These are phyloP conservation scores for Furcasterigmium sp. DNA, from an alignment of 2,329 filamentous ascomycete species.

Conservation along the genomic window DNA sequence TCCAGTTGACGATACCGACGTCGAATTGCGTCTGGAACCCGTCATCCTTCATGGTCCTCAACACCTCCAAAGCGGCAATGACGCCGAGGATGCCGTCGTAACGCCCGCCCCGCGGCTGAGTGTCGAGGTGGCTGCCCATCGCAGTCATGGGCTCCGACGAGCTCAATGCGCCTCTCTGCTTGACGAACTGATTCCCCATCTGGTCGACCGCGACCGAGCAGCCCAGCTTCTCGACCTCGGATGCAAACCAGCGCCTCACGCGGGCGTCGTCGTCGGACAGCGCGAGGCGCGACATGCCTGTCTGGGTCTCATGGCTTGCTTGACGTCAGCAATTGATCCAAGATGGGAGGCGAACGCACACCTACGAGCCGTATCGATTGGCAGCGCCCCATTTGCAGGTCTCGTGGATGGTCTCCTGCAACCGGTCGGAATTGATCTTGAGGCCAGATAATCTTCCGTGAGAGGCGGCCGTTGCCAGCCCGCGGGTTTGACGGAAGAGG, in stretches of 20 bases:
- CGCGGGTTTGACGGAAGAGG: not conserved
- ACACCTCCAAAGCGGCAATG: constrained; percentile 66
- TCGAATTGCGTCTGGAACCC: constrained; percentile 64
- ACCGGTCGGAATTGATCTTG: constrained; percentile 20
- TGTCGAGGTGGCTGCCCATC: constrained; percentile 66
- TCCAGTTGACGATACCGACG: constrained; percentile 74
- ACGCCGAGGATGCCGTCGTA: constrained; percentile 78
- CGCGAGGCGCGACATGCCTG: constrained; percentile 71
- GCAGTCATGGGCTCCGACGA: constrained; percentile 58
- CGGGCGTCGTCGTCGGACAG: constrained; percentile 67
- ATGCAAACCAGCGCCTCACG: constrained; percentile 70
- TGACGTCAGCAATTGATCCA: no score
- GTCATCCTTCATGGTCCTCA: constrained; percentile 63
- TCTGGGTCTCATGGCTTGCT: constrained; percentile 37
- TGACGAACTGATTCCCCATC: constrained; percentile 79
- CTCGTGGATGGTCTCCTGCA: constrained; percentile 23
- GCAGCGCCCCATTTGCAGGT: constrained; percentile 26
- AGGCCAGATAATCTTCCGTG: constrained; percentile 9
- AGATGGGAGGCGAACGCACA: not conserved
- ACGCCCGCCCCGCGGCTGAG: constrained; percentile 58
- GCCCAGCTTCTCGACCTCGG: constrained; percentile 56
- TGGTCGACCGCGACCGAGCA: constrained; percentile 65
- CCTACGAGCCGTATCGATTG: constrained; percentile 22
- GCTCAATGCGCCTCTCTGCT: constrained; percentile 52
- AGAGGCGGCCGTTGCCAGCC: not conserved